These are phyloP conservation scores for Tothia fuscella DNA, from an alignment of 2,329 filamentous ascomycete species.

Conservation along the genomic window DNA sequence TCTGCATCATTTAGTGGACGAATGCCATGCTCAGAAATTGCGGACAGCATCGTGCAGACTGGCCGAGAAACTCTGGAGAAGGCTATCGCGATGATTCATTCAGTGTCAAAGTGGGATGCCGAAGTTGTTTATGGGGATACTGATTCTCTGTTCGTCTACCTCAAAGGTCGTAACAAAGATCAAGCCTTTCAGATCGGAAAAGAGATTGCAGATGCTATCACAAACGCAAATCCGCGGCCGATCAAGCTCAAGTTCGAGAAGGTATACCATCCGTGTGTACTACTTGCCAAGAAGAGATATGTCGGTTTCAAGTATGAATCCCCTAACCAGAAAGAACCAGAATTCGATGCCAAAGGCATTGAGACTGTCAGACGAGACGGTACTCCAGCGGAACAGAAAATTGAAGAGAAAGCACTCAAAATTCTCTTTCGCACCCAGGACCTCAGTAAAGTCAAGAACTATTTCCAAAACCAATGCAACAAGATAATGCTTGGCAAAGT, in stretches of 20 bases:
- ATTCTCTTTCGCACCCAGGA: slow-evolving; percentile 84
- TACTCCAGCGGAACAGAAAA: slow-evolving; percentile 90
- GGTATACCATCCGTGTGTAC: slow-evolving; percentile 88
- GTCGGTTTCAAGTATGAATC: slow-evolving; percentile 95
- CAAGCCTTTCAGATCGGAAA: slow-evolving; percentile 88
- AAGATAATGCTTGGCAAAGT: slow-evolving; percentile 88
- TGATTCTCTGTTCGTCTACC: slow-evolving; percentile 82
- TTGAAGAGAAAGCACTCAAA: slow-evolving; percentile 83
- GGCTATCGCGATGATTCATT: slow-evolving; percentile 85
- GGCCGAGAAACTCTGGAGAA: slow-evolving; percentile 89
- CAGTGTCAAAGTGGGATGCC: slow-evolving; percentile 74
- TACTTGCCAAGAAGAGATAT: slow-evolving; percentile 94
- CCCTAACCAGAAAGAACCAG: slow-evolving; percentile 60
- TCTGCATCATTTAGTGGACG: slow-evolving; percentile 93
- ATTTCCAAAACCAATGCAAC: slow-evolving; percentile 79
- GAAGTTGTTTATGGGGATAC: slow-evolving; percentile 98
- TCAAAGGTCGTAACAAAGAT: slow-evolving; percentile 75
- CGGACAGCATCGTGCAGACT: slow-evolving; percentile 95
- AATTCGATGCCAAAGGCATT: slow-evolving; percentile 96
- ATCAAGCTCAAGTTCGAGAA: slow-evolving; percentile 98
- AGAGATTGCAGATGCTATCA: slow-evolving; percentile 81
- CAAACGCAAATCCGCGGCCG: slow-evolving; percentile 77
- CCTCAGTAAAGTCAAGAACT: slow-evolving; percentile 74
- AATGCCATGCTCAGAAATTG: slow-evolving; percentile 97
- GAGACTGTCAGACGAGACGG: slow-evolving; percentile 94